Evolutionary conservation across 2,329 filamentous ascomycete genomes (phyloP), one percentile per base, ranked within the genome.

Genomic region (Microdochium trichocladiopsis): DNA sequence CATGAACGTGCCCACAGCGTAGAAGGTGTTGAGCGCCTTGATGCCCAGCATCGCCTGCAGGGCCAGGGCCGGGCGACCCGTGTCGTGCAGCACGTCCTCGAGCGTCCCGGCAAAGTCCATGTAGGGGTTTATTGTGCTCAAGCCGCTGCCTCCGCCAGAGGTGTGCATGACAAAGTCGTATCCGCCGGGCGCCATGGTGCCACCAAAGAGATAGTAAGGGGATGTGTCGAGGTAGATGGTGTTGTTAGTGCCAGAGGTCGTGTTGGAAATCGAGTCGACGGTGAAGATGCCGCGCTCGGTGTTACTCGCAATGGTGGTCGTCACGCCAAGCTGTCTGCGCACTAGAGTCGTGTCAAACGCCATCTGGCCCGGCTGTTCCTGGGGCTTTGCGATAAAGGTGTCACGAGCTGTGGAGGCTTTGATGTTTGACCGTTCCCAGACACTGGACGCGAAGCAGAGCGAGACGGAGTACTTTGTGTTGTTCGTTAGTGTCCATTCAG

Each of bases 41-140:
- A 57, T 55, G 2, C 57, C 56, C 24, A 59, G 31, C 0, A 52
- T 54, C 2, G 57, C 48, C 43, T 61, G 58, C 23, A 62, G 51
- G 18, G 59, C 59, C 2, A 55, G 43, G 1, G 56, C 60, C 0
- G 59, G 58, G 0, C 56, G 56, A 36, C 54, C 52, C 2, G 58
- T 61, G 16, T 47, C 50, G 36, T 54, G 48, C 21, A 61, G 33
- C 2, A 54, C 50, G 48, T 61, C 52, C 2, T 53, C 47, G 16
- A 61, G 58, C 21, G 56, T 22, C 11, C 52, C 48, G 41, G 56
- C 51, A 50, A 58, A 61, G 31, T 61, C 59, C 2, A 58, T 45
- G 48, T 58, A 56, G 11, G 59, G 57, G 23, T 55, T 55, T 28
- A 61, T 52, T 21, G 16, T 45, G 16, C 58, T 54, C 1, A 43